Evolutionary conservation across 345 rosid species (phyloP).

Genomic region (Cardamine resedifolia): DNA sequence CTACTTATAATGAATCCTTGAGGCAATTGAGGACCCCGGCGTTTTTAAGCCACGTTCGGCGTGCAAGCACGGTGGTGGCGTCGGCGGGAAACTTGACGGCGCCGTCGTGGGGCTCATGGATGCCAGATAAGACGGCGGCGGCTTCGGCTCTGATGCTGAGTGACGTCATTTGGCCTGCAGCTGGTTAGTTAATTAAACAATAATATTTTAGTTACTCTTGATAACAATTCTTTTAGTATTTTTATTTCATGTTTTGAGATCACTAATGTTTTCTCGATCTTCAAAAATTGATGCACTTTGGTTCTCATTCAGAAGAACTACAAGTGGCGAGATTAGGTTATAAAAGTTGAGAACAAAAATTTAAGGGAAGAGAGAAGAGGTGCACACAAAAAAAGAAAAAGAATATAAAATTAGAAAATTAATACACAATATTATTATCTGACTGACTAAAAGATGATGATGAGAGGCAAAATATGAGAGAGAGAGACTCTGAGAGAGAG

Average conservation of each 20-base stretch:
- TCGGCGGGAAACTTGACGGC: slow-evolving; percentile 49
- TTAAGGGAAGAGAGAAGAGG: neutral
- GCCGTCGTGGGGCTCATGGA: slow-evolving; percentile 72
- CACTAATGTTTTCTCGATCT: neutral
- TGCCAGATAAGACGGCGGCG: slow-evolving; percentile 51
- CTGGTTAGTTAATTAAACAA: slow-evolving; percentile 49
- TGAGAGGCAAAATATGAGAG: neutral
- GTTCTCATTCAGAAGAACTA: slow-evolving; percentile 23
- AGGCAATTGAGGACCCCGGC: neutral
- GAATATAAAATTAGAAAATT: neutral
- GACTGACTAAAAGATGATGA: slow-evolving; percentile 14
- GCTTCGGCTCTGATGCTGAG: slow-evolving; percentile 57
- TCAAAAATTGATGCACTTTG: slow-evolving; percentile 16
- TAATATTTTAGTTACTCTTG: neutral
- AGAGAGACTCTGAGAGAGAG: slow-evolving; percentile 15
- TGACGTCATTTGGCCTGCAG: slow-evolving; percentile 92
- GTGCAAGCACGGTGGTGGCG: slow-evolving; percentile 25
- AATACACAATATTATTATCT: slow-evolving; percentile 10
- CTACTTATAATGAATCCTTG: neutral
- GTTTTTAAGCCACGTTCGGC: neutral
- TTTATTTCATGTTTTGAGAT: neutral
- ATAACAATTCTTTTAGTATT: neutral
- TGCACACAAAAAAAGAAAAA: neutral
- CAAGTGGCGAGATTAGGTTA: slow-evolving; percentile 34
- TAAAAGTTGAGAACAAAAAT: slow-evolving; percentile 4